A percentile compares a stretch with the other conserved stretches of the same genome.
Conservation (phyloP, 345 rosid genomes). For the Psidium guajava region DNA sequence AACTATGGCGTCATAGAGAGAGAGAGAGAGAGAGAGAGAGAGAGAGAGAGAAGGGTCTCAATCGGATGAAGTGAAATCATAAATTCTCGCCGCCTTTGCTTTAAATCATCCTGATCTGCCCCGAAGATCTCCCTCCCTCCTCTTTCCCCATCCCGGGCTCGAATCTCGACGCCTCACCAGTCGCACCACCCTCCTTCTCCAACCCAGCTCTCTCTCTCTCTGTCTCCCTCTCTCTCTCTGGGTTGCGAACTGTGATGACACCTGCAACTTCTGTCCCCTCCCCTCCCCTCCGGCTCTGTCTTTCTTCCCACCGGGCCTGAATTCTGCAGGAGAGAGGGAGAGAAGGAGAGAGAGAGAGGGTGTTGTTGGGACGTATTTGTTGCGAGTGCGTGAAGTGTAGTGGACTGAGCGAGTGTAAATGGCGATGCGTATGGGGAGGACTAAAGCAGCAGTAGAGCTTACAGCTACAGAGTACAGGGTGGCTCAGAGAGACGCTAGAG, state of each 20-base stretch:
- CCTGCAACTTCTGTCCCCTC: background rate
- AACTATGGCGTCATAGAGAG: background rate
- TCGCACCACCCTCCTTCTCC: background rate
- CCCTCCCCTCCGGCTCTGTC: background rate
- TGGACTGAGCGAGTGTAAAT: background rate
- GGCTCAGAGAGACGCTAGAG: constrained; percentile 4
- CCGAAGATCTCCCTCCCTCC: constrained; percentile 13
- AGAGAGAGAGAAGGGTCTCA: background rate
- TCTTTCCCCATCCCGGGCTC: constrained; percentile 7
- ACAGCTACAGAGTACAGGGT: constrained; percentile 11
- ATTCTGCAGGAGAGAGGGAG: background rate
- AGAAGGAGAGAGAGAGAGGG: background rate
- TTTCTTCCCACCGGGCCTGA: background rate
- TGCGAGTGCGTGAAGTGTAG: background rate
- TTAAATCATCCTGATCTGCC: constrained; percentile 43
- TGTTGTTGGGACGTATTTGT: background rate
- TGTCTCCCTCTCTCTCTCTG: background rate
- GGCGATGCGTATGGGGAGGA: background rate
- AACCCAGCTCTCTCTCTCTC: background rate
- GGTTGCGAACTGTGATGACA: background rate
- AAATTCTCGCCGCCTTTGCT: constrained; percentile 76
- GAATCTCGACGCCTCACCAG: constrained; percentile 28
- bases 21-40: background rate
- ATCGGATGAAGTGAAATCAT: constrained; percentile 9
- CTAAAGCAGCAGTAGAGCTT: constrained; percentile 3